Percentiles rank a stretch among this genome's conserved stretches.
These are phyloP conservation scores for Chaetomium fimeti DNA, from an alignment of 495 filamentous ascomycete genomes.

Conservation along the genomic window DNA sequence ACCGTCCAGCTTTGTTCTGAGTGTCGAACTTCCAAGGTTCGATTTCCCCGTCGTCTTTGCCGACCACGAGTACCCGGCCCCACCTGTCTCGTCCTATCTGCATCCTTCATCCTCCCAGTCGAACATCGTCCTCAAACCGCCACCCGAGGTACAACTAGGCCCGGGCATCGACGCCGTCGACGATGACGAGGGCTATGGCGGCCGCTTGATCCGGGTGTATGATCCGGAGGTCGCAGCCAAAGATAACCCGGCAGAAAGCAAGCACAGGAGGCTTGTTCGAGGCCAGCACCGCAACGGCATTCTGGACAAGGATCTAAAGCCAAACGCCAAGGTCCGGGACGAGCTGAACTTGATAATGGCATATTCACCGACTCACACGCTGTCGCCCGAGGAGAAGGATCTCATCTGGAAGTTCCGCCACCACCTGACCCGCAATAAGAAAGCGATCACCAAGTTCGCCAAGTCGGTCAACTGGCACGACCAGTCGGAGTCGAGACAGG, in stretches of 20 bases:
- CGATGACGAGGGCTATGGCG: slow-evolving; percentile 51
- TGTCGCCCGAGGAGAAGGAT: slow-evolving; percentile 89
- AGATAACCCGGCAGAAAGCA: slow-evolving; percentile 93
- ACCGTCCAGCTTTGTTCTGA: slow-evolving; percentile 62
- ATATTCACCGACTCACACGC: slow-evolving; percentile 85
- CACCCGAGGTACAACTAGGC: slow-evolving; percentile 78
- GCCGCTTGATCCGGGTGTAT: slow-evolving; percentile 76
- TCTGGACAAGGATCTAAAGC: slow-evolving; percentile 88
- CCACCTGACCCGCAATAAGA: slow-evolving; percentile 87
- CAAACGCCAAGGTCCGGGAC: slow-evolving; percentile 94
- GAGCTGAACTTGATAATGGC: slow-evolving; percentile 87
- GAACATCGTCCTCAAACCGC: slow-evolving; percentile 68
- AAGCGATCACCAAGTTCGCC: slow-evolving; percentile 93
- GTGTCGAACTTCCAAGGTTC: slow-evolving; percentile 89
- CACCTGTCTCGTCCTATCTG: slow-evolving; percentile 69
- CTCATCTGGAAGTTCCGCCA: slow-evolving; percentile 95
- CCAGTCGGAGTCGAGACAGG: slow-evolving; percentile 78
- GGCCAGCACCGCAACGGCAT: slow-evolving; percentile 86
- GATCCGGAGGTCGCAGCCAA: slow-evolving; percentile 86
- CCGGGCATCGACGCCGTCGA: slow-evolving; percentile 72
- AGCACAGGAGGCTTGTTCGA: slow-evolving; percentile 86
- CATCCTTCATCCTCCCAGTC: slow-evolving; percentile 62
- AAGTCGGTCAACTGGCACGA: slow-evolving; percentile 96
- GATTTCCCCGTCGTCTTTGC: slow-evolving; percentile 95
- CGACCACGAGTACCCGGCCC: slow-evolving; percentile 86